Evolutionary conservation across 1,139 yeast genomes (phyloP), one percentile per base, ranked within the genome.

Genomic region (Sugiyamaella neomexicana): DNA sequence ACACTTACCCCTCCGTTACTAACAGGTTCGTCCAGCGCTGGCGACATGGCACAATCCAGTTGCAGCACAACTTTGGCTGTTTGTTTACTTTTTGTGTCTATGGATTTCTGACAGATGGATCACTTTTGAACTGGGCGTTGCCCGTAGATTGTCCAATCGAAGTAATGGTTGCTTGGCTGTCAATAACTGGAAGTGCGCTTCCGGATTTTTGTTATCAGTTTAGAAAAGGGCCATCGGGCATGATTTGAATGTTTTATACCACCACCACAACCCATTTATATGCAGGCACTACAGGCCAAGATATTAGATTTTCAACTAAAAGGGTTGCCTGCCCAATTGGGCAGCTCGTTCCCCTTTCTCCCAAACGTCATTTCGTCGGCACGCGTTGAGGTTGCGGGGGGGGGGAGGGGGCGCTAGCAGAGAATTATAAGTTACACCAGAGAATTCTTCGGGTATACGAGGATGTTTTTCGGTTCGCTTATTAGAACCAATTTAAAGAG

Each of bases 1-100:
- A n/a, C 16, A 49, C 47, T 49, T 25, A 49, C 46, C n/a, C 37
- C 52, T 13, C 42, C 47, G 25, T 41, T 41, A 38, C 52, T 49
- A 20, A 17, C 36, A 12, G 41, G 20, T 15, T 42, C 46, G 5
- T 49, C 52, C 16, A 42, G 10, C 23, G 34, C 52, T 17, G 52
- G 52, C 25, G 52, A 20, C 46, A 41, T 47, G 25, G 47, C 38
- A n/a, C 15, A 7, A 12, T 13, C 38, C 15, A n/a, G 15, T n/a
- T n/a, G 38, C 34, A 4, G 34, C 34, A 29, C 34, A 9, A 34
- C 38, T n/a, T 34, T 34, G 16, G 3, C 5, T 34, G 47, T 44
- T 44, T 44, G 38, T 44, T 42, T 42, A 42, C 46, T 42, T 42
- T 42, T 42, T 9, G 23, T 23, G 7, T 17, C 17, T 13, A 16